Conservation (phyloP, 2,329 filamentous ascomycete species). For the Bipolaris sorokiniana region DNA sequence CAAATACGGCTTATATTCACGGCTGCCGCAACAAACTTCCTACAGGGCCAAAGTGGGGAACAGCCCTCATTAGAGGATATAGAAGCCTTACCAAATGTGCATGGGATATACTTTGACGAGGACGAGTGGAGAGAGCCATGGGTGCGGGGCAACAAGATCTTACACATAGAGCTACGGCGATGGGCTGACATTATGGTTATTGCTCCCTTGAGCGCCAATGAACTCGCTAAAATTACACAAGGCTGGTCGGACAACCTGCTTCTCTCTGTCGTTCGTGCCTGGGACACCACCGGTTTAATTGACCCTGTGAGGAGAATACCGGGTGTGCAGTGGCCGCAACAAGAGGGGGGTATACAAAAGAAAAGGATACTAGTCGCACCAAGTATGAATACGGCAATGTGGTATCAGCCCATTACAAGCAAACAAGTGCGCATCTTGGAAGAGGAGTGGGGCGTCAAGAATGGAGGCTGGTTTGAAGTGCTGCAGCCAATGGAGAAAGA, state of each 20-base stretch:
- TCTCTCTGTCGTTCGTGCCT: constrained; percentile 76
- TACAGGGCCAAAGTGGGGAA: constrained; percentile 75
- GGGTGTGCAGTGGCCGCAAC: constrained; percentile 29
- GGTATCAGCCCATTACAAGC: constrained; percentile 79
- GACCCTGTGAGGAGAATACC: constrained; percentile 40
- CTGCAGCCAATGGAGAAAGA: constrained; percentile 75
- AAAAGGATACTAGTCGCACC: constrained; percentile 74
- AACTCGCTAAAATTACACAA: constrained; percentile 79
- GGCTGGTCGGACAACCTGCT: constrained; percentile 82
- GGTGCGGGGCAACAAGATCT: constrained; percentile 76
- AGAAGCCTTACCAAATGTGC: constrained; percentile 69
- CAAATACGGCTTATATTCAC: constrained; percentile 89
- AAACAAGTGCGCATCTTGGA: constrained; percentile 73
- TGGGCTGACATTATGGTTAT: constrained; percentile 84
- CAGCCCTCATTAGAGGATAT: constrained; percentile 73
- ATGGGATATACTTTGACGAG: constrained; percentile 80
- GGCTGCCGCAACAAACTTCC: constrained; percentile 73
- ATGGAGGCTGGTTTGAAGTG: constrained; percentile 68
- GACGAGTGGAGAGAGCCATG: constrained; percentile 85
- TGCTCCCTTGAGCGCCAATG: constrained; percentile 82
- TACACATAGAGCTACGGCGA: constrained; percentile 87
- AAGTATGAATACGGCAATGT: constrained; percentile 92
- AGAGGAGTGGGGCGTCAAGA: constrained; percentile 71
- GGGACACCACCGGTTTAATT: constrained; percentile 68
- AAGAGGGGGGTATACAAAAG: constrained; percentile 48